A percentile compares a stretch with the other conserved stretches of the same genome.
Conservation (phyloP, 306 rosid genomes). For the Glycyrrhiza uralensis region DNA sequence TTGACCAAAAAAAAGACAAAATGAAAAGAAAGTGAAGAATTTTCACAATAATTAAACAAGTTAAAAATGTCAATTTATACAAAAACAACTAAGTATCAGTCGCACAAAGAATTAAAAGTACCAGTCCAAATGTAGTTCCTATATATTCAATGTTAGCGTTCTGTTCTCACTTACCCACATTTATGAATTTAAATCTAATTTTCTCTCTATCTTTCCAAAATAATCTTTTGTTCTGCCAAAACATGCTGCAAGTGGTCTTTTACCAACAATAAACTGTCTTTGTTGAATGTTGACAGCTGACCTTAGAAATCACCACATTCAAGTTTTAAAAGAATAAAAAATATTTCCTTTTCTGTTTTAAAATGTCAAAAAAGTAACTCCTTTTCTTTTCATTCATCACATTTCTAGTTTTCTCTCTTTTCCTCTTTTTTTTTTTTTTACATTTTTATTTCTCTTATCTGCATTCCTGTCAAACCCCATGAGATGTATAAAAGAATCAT, state of each 20-base stretch:
- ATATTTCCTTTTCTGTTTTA: background rate
- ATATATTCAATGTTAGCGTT: background rate
- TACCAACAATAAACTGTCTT: background rate
- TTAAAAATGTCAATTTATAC: too few species aligned
- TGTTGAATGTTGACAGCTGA: slow-evolving; percentile 7
- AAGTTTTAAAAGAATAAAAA: background rate
- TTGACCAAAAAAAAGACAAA: too few species aligned
- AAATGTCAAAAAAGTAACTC: too few species aligned
- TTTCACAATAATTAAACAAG: too few species aligned
- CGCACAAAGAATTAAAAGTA: background rate
- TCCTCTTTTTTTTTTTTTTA: too few species aligned
- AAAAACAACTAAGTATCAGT: too few species aligned
- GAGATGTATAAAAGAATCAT: too few species aligned
- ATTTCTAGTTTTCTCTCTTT: too few species aligned
- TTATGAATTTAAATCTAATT: background rate
- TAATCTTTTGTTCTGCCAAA: background rate
- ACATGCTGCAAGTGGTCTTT: background rate
- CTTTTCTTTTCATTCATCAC: too few species aligned
- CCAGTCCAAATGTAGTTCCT: background rate
- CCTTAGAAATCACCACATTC: background rate
- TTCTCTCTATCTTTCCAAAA: background rate
- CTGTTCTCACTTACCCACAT: background rate
- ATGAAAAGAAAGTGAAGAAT: too few species aligned
- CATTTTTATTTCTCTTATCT: too few species aligned
- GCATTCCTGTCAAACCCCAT: too few species aligned